Evolutionary conservation across 331 rosid genomes (phyloP).

Genomic region (Quercus lobata): DNA sequence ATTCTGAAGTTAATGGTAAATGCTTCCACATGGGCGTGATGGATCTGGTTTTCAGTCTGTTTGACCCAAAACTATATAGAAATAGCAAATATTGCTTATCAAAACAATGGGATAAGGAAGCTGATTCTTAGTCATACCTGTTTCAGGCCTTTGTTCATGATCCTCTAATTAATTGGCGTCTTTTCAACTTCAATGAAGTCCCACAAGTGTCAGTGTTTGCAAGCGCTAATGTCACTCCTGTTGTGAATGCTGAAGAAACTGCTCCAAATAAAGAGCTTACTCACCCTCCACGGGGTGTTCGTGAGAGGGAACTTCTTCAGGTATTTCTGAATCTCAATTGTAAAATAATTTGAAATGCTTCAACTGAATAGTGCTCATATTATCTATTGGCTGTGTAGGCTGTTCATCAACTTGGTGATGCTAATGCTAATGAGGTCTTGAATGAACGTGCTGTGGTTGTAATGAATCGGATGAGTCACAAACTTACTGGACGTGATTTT

Average conservation of each 20-base stretch:
- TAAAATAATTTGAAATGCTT: neutral
- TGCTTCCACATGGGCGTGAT: neutral
- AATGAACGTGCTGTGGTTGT: constrained; percentile 97
- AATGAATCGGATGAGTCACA: constrained; percentile 93
- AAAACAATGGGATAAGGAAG: constrained; percentile 5
- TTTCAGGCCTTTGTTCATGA: constrained; percentile 96
- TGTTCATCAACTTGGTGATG: constrained; percentile 97
- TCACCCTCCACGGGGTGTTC: constrained; percentile 94
- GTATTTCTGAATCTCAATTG: constrained; percentile 30
- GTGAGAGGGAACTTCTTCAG: constrained; percentile 96
- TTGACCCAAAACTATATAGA: neutral
- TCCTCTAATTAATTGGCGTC: constrained; percentile 99
- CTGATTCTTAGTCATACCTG: constrained; percentile 11
- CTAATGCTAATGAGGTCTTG: constrained; percentile 96
- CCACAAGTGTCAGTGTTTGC: constrained; percentile 82
- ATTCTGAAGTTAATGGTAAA: neutral
- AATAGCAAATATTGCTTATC: neutral
- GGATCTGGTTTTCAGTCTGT: neutral
- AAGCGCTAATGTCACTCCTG: constrained; percentile 62
- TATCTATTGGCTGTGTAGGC: constrained; percentile 49
- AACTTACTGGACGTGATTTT: constrained; percentile 95
- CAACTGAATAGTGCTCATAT: constrained; percentile 15
- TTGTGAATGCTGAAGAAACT: constrained; percentile 72
- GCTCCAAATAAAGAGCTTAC: constrained; percentile 64
- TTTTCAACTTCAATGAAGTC: constrained; percentile 95